phyloP scores from a whole-genome alignment of 495 filamentous ascomycete species.

The Hypomontagnella submonticulosa region DNA sequence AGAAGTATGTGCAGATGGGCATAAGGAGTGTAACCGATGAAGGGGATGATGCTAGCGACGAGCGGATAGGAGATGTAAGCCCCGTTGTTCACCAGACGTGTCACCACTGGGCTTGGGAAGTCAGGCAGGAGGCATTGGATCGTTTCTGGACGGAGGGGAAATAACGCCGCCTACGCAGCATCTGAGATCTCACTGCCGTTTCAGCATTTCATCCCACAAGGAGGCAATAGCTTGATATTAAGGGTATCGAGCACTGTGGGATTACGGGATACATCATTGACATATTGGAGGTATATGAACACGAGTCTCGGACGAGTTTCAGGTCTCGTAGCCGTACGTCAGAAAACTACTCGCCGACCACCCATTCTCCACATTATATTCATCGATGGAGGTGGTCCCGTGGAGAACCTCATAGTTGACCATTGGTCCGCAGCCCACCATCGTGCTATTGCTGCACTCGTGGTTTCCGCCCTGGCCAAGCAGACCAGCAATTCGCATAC shows the following conservation, averaged over 20 bases:
- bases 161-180: conserved; percentile 4
- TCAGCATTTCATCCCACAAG: background rate
- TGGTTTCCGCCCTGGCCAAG: conserved; percentile 40
- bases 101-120: conserved; percentile 62
- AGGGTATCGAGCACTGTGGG: background rate
- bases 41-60: conserved; percentile 53
- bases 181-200: background rate
- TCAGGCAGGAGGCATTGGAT: conserved; percentile 58
- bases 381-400: conserved; percentile 42
- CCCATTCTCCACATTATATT: conserved; percentile 46
- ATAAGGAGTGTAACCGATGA: conserved; percentile 59
- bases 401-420: conserved; percentile 41
- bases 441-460: conserved; percentile 45
- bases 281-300: background rate
- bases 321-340: conserved; percentile 45
- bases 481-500: conserved; percentile 61
- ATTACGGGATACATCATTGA: background rate
- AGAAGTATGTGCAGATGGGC: conserved; percentile 56
- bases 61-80: conserved; percentile 54
- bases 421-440: conserved; percentile 40
- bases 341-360: conserved; percentile 49
- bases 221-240: too few species aligned
- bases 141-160: conserved; percentile 51
- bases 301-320: background rate
- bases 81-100: conserved; percentile 64